Conservation (phyloP, 257 asterid species). For the Forsythia viridissima region DNA sequence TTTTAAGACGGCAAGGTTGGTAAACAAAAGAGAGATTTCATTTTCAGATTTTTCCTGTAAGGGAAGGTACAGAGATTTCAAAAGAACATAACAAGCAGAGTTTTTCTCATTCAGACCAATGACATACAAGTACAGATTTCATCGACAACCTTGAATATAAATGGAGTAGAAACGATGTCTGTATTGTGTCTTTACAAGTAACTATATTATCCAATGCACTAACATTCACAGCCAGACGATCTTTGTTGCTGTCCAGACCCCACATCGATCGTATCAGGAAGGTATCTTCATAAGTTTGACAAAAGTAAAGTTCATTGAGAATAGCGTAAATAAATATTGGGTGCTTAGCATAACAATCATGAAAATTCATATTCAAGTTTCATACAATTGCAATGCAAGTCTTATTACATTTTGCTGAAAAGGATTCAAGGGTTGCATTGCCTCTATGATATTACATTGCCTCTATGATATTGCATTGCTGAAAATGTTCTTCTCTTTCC, state of each 20-base stretch:
- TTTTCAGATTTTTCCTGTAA: too few relatives aligned
- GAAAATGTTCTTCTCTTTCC: not conserved
- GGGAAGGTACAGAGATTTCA: too few relatives aligned
- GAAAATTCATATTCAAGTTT: not conserved
- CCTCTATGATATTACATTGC: too few relatives aligned
- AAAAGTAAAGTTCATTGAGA: not conserved
- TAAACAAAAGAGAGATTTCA: too few relatives aligned
- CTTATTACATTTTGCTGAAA: not conserved
- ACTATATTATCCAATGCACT: not conserved
- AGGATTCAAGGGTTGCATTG: not conserved
- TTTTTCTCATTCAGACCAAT: not conserved
- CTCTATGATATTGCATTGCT: too few relatives aligned
- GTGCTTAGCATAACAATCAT: not conserved
- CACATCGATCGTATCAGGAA: slow-evolving; percentile 60
- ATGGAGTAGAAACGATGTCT: not conserved
- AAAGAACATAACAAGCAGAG: not conserved
- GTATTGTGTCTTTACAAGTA: not conserved
- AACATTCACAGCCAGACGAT: slow-evolving; percentile 70
- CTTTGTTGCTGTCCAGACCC: slow-evolving; percentile 62
- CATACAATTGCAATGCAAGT: not conserved
- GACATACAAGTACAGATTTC: not conserved
- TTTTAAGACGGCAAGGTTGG: too few relatives aligned
- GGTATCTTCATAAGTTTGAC: slow-evolving; percentile 29
- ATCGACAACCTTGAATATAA: not conserved
- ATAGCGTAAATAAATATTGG: not conserved